Base-by-base conservation (phyloP, 2,329 filamentous ascomycete genomes). In the Atkinsonella hypoxylon region DNA sequence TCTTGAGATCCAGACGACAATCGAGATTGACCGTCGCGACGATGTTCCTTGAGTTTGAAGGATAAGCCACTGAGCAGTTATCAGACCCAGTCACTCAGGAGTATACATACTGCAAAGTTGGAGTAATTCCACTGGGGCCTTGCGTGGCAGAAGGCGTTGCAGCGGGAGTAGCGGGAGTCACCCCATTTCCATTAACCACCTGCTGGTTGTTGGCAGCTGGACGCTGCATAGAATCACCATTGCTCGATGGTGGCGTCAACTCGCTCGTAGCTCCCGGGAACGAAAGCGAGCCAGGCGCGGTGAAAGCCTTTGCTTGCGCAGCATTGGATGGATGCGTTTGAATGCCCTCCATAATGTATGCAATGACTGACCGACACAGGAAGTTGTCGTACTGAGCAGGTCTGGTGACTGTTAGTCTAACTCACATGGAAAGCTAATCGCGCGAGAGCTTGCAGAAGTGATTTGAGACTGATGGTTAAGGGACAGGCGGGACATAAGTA, bases 11-110 rank as follows among this genome's bases (percentile, higher is more conserved):
- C 73, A 97, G 76, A 61, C 91, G 90, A 74, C 91, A 96, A 76
- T 94, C 89, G 65, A 97, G 80, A 71, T 97, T 97, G 76, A 97
- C 93, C 61, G 93, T 98, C 60, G 93, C 91, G 71, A 97, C 91
- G 74, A 97, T 95, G 76, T 97, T 96, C 83, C 89, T 94, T 89
- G 54, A 64, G 38, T 15, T 30, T 56, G 64, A 61, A 60, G 68
- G 66, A 75, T 81, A 72, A 81, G 78, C 72, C 73, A 65, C 63
- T 66, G 60, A 67, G 62, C 62, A 66, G 55, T 7, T 56, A 55
- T 55, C 55, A 60, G 50, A n/a, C 34, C 45, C 52, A 46, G 26
- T 56, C 58, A 65, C 57, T 62, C 61, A 64, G 59, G 55, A 83
- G 38, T 22, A 53, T 85, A 93, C 89, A 89, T 88, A 95, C 89